A percentile compares a stretch with the other conserved stretches of the same genome.
phyloP scores from a whole-genome alignment of 345 rosid genomes.

The Camelina neglecta region DNA sequence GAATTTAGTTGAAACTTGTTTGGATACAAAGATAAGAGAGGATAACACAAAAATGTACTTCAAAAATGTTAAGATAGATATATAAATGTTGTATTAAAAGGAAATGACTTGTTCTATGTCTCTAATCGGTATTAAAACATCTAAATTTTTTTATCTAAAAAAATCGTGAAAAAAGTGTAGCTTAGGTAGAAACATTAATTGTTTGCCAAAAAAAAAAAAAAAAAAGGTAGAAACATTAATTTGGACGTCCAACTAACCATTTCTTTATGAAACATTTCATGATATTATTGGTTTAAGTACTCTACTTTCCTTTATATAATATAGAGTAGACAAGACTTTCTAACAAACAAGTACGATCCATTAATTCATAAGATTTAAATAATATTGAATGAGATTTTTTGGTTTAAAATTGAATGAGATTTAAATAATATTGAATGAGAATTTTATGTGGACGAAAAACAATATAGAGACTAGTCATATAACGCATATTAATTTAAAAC shows the following conservation, averaged over 20 bases:
- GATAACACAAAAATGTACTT: too few relatives aligned
- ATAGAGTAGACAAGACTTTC: slow-evolving; percentile 24
- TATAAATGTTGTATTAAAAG: not conserved
- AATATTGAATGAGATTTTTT: not conserved
- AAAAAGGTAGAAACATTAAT: not conserved
- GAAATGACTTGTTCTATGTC: not conserved
- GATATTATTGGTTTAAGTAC: slow-evolving; percentile 1
- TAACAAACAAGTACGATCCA: slow-evolving; percentile 18
- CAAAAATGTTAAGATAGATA: not conserved
- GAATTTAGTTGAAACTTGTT: too few relatives aligned
- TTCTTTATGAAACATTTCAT: not conserved
- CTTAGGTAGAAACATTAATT: not conserved
- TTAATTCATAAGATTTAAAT: slow-evolving; percentile 6
- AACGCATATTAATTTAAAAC: slow-evolving; percentile 25
- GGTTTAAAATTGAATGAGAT: too few relatives aligned
- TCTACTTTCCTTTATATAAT: not conserved
- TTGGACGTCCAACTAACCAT: not conserved
- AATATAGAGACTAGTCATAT: slow-evolving; percentile 34
- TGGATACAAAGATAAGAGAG: too few relatives aligned
- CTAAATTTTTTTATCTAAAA: too few relatives aligned
- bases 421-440: not conserved
- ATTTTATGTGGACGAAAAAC: slow-evolving; percentile 38
- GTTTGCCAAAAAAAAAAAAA: too few relatives aligned
- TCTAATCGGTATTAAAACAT: not conserved
- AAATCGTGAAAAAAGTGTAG: too few relatives aligned